A percentile compares a stretch with the other conserved stretches of the same genome.
phyloP scores from a whole-genome alignment of 176 grass and related monocot species.

The Cenchrus purpureus region DNA sequence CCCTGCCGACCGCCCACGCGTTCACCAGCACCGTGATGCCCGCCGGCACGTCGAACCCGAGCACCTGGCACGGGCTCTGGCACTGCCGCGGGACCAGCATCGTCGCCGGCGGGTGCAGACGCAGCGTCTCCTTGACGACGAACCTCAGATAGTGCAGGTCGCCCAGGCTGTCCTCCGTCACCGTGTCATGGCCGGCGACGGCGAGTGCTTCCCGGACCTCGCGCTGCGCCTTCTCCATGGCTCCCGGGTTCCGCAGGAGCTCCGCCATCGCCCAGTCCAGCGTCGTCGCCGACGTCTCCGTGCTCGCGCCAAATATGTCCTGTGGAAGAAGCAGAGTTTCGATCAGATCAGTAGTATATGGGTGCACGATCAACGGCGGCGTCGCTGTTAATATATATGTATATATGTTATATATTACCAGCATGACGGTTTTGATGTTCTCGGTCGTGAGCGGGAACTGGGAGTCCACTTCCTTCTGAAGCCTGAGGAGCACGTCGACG shows the following conservation, averaged over 20 bases:
- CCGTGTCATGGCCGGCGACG: background rate
- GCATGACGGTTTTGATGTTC: slow-evolving; percentile 58
- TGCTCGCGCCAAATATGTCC: slow-evolving; percentile 58
- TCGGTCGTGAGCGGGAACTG: slow-evolving; percentile 57
- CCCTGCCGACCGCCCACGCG: slow-evolving; percentile 60
- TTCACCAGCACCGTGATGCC: slow-evolving; percentile 48
- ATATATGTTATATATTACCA: slow-evolving; percentile 14
- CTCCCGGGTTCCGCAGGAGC: slow-evolving; percentile 40
- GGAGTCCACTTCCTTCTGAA: slow-evolving; percentile 43
- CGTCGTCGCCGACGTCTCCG: slow-evolving; percentile 49
- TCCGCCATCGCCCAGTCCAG: slow-evolving; percentile 56
- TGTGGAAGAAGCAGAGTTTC: background rate
- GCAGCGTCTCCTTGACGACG: slow-evolving; percentile 62
- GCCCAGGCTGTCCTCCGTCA: slow-evolving; percentile 23
- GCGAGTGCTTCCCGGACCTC: slow-evolving; percentile 42
- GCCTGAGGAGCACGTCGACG: slow-evolving; percentile 52
- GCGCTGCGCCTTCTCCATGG: slow-evolving; percentile 40
- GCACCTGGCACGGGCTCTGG: slow-evolving; percentile 23
- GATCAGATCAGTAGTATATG: no score
- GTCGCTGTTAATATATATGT: background rate
- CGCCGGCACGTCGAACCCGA: slow-evolving; percentile 44
- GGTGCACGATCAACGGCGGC: background rate
- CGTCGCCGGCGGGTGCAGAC: slow-evolving; percentile 54
- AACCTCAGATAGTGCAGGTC: slow-evolving; percentile 36
- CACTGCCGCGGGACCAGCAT: slow-evolving; percentile 40